These are phyloP conservation scores for Aspergillus bridgeri DNA, from an alignment of 495 filamentous ascomycete species.

Conservation along the genomic window DNA sequence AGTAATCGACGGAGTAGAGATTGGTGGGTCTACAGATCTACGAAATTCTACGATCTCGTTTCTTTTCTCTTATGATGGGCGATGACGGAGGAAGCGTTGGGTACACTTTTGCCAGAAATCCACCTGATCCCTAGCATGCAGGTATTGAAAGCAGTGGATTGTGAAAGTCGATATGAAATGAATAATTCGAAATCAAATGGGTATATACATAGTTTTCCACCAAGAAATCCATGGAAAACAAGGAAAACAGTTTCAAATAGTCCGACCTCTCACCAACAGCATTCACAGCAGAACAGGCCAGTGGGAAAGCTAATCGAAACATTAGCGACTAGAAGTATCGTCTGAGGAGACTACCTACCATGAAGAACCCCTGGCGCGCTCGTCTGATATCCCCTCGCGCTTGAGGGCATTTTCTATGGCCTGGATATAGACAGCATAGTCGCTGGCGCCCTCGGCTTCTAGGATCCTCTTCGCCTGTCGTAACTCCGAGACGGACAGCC, in stretches of 20 bases:
- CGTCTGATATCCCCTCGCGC: neutral
- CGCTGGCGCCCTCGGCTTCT: neutral
- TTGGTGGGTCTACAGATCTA: too few species aligned
- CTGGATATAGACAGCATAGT: neutral
- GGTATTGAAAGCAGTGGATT: too few species aligned
- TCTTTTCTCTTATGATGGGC: too few species aligned
- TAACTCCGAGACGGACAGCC: constrained; percentile 1
- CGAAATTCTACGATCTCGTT: too few species aligned
- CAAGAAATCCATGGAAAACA: too few species aligned
- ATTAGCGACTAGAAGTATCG: neutral
- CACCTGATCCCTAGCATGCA: too few species aligned
- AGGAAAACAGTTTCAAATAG: too few species aligned
- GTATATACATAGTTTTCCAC: neutral
- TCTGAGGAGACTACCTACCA: neutral
- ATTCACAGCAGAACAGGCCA: constrained; percentile 6
- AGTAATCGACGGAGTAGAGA: too few species aligned
- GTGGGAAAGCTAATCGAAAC: neutral
- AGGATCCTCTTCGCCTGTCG: constrained; percentile 2
- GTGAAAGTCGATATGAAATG: neutral
- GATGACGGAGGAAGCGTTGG: too few species aligned
- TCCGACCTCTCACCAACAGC: neutral
- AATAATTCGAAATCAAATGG: neutral
- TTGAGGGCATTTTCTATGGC: neutral
- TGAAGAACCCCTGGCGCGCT: neutral
- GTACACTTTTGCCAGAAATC: too few species aligned